Conservation (phyloP, 2,329 filamentous ascomycete species). For the Parascedosporium putredinis region DNA sequence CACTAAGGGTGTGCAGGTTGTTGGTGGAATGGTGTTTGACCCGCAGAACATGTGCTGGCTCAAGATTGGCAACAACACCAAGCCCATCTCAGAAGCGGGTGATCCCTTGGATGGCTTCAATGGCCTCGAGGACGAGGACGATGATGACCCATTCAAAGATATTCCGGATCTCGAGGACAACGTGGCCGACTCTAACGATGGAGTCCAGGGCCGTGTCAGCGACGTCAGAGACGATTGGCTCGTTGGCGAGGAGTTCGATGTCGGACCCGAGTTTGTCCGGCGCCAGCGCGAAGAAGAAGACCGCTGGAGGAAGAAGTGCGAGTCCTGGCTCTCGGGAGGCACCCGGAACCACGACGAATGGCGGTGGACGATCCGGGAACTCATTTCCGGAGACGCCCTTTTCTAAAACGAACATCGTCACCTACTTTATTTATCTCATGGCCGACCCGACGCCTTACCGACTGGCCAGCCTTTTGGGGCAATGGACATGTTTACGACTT, state of each 20-base stretch:
- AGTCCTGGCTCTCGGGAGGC: conserved; percentile 61
- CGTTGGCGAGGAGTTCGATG: conserved; percentile 93
- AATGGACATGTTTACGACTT: not conserved
- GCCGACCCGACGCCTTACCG: too few species aligned
- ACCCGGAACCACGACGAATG: conserved; percentile 50
- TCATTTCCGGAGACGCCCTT: conserved; percentile 32
- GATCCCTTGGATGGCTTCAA: conserved; percentile 56
- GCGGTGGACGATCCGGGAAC: conserved; percentile 67
- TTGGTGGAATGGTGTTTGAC: conserved; percentile 98
- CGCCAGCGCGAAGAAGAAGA: conserved; percentile 87
- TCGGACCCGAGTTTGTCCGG: conserved; percentile 86
- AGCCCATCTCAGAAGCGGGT: conserved; percentile 36
- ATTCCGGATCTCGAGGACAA: conserved; percentile 84
- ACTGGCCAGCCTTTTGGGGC: too few species aligned
- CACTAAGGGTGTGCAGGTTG: conserved; percentile 80
- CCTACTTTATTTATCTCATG: not conserved
- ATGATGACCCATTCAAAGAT: conserved; percentile 78
- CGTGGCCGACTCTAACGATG: conserved; percentile 36
- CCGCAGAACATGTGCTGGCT: conserved; percentile 97
- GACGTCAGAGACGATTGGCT: conserved; percentile 68
- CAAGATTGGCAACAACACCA: conserved; percentile 48
- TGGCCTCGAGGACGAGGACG: conserved; percentile 65
- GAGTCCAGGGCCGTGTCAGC: conserved; percentile 38
- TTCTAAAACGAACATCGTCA: not conserved
- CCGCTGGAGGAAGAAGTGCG: conserved; percentile 79